Percentiles rank a stretch among this genome's conserved stretches.
phyloP scores from a whole-genome alignment of 176 grass and related monocot species.

The sorghum (Sorghum bicolor) region Sorghum_bicolor_NCBIv3 NC_012875.2:3044001-3044500 shows the following conservation, averaged over 20 bases:
- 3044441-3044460: too few relatives aligned
- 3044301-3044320: neutral
- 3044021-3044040: slow-evolving; percentile 35
- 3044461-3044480: too few relatives aligned
- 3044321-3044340: too few relatives aligned
- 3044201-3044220: neutral
- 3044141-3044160: slow-evolving; percentile 3
- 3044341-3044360: neutral
- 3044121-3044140: slow-evolving; percentile 74
- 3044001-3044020: slow-evolving; percentile 80
- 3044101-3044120: slow-evolving; percentile 45
- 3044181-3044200: neutral
- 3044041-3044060: slow-evolving; percentile 48
- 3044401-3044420: neutral
- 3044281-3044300: neutral
- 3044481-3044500: too few relatives aligned
- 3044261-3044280: neutral
- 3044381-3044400: neutral
- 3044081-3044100: slow-evolving; percentile 33
- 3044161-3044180: neutral
- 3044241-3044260: neutral
- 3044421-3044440: neutral
- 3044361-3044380: neutral
- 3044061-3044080: slow-evolving; percentile 19
- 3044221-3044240: neutral